Evolutionary conservation across 1,284 basidiomycete species (phyloP).

Genomic region (Chalciporus sp.): DNA sequence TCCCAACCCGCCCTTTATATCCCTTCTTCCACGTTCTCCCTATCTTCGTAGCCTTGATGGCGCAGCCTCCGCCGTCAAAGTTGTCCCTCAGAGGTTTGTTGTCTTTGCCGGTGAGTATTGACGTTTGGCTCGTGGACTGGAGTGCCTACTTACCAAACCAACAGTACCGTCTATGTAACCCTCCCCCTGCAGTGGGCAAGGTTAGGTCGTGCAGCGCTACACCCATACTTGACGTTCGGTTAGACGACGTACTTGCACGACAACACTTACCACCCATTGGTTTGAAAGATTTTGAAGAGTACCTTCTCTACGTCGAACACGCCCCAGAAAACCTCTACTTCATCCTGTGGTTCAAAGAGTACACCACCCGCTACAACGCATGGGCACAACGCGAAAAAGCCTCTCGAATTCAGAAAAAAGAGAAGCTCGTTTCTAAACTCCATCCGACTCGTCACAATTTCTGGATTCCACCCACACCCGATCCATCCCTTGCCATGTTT

Average conservation of each 20-base stretch:
- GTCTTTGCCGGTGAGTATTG: constrained; percentile 43
- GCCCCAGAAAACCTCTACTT: constrained; percentile 77
- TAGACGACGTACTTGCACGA: constrained; percentile 70
- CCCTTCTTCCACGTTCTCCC: neutral
- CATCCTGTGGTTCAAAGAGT: constrained; percentile 72
- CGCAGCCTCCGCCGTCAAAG: constrained; percentile 48
- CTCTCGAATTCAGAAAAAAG: constrained; percentile 37
- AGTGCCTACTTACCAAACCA: neutral
- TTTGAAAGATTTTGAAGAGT: constrained; percentile 81
- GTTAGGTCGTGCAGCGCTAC: constrained; percentile 63
- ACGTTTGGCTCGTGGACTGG: accelerated
- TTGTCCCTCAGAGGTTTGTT: constrained; percentile 49
- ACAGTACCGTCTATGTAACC: constrained; percentile 65
- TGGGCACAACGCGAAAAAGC: constrained; percentile 52
- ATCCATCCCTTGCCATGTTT: constrained; percentile 64
- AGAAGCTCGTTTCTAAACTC: constrained; percentile 26
- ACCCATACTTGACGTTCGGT: constrained; percentile 58
- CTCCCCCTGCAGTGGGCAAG: constrained; percentile 66
- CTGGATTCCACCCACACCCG: constrained; percentile 44
- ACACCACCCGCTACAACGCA: constrained; percentile 56
- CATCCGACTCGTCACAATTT: constrained; percentile 16
- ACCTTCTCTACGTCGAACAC: constrained; percentile 73
- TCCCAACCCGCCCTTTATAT: neutral
- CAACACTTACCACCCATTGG: constrained; percentile 74
- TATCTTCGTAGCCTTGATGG: constrained; percentile 14